A percentile compares a stretch with the other conserved stretches of the same genome.
These are phyloP conservation scores for Trebouxiophyceae sp. DNA, from an alignment of 163 green algal species.

Conservation along the genomic window DNA sequence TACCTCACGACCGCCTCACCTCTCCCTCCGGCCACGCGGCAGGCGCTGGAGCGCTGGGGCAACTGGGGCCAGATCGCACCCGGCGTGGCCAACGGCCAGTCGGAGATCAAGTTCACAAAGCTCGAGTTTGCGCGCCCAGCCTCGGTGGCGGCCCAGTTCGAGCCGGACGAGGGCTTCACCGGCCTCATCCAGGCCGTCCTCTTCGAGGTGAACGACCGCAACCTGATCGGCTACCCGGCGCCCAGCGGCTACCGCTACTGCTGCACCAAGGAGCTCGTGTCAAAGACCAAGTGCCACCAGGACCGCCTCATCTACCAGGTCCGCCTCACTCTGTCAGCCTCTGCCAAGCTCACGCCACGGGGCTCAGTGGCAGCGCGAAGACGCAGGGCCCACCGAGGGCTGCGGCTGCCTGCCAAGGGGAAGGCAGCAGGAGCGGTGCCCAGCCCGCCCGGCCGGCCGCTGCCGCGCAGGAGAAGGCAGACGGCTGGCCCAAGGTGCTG, in stretches of 20 bases:
- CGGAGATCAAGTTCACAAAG: conserved; percentile 38
- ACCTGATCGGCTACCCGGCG: conserved; percentile 37
- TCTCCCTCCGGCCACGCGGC: too few relatives aligned
- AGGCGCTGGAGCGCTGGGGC: conserved; percentile 29
- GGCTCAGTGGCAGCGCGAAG: too few relatives aligned
- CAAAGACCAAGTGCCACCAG: conserved; percentile 31
- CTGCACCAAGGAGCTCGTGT: conserved; percentile 44
- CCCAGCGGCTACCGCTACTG: conserved; percentile 32
- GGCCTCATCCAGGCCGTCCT: conserved; percentile 28
- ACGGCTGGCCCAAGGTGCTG: conserved; percentile 38
- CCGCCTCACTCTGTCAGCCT: too few relatives aligned
- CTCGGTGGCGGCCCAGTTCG: conserved; percentile 22
- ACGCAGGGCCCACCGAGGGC: too few relatives aligned
- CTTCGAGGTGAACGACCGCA: conserved; percentile 51
- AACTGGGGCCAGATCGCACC: conserved; percentile 34
- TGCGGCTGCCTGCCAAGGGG: too few relatives aligned
- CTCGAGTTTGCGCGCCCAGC: conserved; percentile 24
- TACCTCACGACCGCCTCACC: too few relatives aligned
- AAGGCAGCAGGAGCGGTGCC: too few relatives aligned
- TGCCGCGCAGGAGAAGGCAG: conserved; percentile 13
- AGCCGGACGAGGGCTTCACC: conserved; percentile 30
- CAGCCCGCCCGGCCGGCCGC: too few relatives aligned
- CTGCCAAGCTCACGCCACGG: too few relatives aligned
- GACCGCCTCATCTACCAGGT: conserved; percentile 40
- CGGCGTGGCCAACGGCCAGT: conserved; percentile 38